Conservation (phyloP, 139 green algal species). For the Protoeuglena noctilucae region DNA sequence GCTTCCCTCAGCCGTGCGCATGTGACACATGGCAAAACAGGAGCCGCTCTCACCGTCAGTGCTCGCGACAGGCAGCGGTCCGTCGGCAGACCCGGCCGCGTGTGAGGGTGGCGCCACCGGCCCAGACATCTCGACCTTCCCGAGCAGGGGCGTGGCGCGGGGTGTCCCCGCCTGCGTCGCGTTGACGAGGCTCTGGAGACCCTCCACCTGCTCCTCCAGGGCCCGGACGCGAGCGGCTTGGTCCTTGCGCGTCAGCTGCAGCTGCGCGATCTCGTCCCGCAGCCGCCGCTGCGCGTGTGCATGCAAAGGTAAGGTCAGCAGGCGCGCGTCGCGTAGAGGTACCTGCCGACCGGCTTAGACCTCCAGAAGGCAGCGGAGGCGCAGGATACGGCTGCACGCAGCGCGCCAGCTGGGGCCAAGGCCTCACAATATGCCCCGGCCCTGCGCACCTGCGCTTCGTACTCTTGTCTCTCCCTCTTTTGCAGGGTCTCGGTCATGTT, state of each 20-base stretch:
- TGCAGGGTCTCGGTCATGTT: conserved; percentile 24
- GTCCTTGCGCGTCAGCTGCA: background rate
- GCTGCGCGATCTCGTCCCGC: background rate
- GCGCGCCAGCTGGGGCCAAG: too few relatives aligned
- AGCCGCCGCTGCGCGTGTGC: background rate
- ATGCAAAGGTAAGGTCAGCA: too few relatives aligned
- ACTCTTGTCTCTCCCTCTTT: background rate
- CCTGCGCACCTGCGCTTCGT: too few relatives aligned
- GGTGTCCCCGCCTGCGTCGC: background rate
- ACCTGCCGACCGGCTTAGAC: too few relatives aligned
- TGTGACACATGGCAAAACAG: too few relatives aligned
- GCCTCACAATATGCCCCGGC: too few relatives aligned
- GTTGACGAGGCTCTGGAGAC: background rate
- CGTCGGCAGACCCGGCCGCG: background rate
- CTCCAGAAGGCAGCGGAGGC: too few relatives aligned
- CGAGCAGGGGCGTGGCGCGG: background rate
- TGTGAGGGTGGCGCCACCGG: background rate
- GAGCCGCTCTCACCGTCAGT: too few relatives aligned
- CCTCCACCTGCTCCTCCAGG: background rate
- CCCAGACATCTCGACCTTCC: background rate
- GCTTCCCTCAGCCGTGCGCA: too few relatives aligned
- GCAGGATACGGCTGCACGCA: too few relatives aligned
- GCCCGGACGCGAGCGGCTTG: background rate
- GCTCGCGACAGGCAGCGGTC: too few relatives aligned
- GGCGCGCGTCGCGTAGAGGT: too few relatives aligned